phyloP scores from a whole-genome alignment of 768 basidiomycete species.

The Lepiota venenata region DNA sequence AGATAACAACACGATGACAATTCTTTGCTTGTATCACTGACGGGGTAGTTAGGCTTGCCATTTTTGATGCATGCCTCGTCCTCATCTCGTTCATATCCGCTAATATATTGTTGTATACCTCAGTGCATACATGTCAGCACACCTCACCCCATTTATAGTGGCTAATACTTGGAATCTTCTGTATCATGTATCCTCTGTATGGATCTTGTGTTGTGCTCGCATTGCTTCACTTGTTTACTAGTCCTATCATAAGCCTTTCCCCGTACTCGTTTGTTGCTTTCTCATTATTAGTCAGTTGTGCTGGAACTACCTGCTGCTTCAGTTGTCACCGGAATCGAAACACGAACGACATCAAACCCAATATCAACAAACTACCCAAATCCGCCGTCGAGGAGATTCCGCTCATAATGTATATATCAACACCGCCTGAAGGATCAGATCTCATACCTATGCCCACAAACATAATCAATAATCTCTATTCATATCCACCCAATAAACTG shows the following conservation, averaged over 20 bases:
- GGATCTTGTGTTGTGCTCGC: constrained; percentile 72
- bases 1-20: constrained; percentile 19
- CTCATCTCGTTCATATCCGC: constrained; percentile 81
- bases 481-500: constrained; percentile 57
- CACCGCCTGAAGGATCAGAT: constrained; percentile 55
- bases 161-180: constrained; percentile 77
- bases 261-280: constrained; percentile 7
- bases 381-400: constrained; percentile 76
- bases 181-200: constrained; percentile 77
- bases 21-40: constrained; percentile 20
- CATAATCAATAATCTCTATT: constrained; percentile 44
- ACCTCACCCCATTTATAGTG: constrained; percentile 85
- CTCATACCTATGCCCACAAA: constrained; percentile 28
- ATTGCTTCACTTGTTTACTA: constrained; percentile 73
- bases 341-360: constrained; percentile 69
- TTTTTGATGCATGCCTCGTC: constrained; percentile 64
- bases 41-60: constrained; percentile 43
- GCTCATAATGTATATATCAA: constrained; percentile 81
- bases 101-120: constrained; percentile 76
- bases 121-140: constrained; percentile 68
- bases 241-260: constrained; percentile 58
- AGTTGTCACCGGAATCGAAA: constrained; percentile 79
- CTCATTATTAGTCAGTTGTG: constrained; percentile 43
- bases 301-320: constrained; percentile 74
- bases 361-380: constrained; percentile 72